These are phyloP conservation scores for Gaeumannomyces tritici DNA, from an alignment of 2,329 filamentous ascomycete species.

Conservation along the genomic window DNA sequence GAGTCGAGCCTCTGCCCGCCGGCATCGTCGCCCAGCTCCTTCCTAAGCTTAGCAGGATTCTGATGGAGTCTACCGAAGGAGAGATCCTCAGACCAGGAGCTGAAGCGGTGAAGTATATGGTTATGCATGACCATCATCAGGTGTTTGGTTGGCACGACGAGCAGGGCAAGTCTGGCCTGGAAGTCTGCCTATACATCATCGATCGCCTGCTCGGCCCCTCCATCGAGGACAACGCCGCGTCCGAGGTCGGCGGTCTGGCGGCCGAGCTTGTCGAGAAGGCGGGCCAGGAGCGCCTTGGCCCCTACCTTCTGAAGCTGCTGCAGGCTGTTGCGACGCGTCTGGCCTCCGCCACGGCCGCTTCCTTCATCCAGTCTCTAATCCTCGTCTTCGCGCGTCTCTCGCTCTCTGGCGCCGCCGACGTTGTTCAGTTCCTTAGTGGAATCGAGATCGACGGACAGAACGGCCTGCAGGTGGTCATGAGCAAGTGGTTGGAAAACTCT, in stretches of 20 bases:
- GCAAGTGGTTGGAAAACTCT: conserved; percentile 96
- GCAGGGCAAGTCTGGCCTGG: conserved; percentile 70
- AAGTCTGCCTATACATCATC: conserved; percentile 84
- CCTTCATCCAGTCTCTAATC: conserved; percentile 92
- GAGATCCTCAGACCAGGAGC: conserved; percentile 82
- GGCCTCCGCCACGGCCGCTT: conserved; percentile 70
- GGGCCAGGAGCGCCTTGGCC: conserved; percentile 80
- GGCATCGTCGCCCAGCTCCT: conserved; percentile 80
- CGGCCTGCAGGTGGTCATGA: conserved; percentile 80
- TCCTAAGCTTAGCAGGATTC: conserved; percentile 74
- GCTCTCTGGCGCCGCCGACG: conserved; percentile 74
- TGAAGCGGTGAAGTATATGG: conserved; percentile 77
- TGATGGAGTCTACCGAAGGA: conserved; percentile 78
- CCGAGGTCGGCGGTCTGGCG: conserved; percentile 91
- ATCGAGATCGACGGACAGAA: conserved; percentile 71
- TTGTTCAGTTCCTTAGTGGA: conserved; percentile 82
- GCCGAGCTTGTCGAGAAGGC: conserved; percentile 94
- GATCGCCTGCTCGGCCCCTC: conserved; percentile 75
- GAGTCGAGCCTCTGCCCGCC: conserved; percentile 72
- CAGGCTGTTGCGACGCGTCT: conserved; percentile 81
- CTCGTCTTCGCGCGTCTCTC: conserved; percentile 90
- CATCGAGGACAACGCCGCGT: conserved; percentile 87
- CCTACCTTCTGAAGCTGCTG: conserved; percentile 79
- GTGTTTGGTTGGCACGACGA: conserved; percentile 80
- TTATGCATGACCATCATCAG: conserved; percentile 83